Evolutionary conservation across 306 rosid species (phyloP).

Genomic region (Cicer cuneatum): DNA sequence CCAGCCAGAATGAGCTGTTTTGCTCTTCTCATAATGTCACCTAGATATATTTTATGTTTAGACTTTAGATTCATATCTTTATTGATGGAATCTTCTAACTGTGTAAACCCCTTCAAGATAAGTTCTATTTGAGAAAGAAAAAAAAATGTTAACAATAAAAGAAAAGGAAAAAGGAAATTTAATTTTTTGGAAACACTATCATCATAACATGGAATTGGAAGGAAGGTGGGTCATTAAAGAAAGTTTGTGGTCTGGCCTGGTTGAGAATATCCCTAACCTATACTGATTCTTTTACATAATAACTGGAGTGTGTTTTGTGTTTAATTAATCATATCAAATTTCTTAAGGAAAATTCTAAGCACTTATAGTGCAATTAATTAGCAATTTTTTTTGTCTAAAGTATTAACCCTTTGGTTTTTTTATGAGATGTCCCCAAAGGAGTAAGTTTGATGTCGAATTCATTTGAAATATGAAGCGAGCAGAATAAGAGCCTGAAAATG

Average conservation of each 20-base stretch:
- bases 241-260: slow-evolving; percentile 52
- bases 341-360: slow-evolving; percentile 8
- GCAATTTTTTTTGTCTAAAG: neutral
- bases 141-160: slow-evolving; percentile 34
- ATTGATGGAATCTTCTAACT: slow-evolving; percentile 74
- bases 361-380: neutral
- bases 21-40: slow-evolving; percentile 64
- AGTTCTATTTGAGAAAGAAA: slow-evolving; percentile 41
- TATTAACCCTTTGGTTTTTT: no score
- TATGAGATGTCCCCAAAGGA: no score
- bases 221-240: slow-evolving; percentile 52
- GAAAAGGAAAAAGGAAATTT: slow-evolving; percentile 15
- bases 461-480: neutral
- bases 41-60: slow-evolving; percentile 61
- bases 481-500: slow-evolving; percentile 23
- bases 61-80: slow-evolving; percentile 52
- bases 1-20: slow-evolving; percentile 74
- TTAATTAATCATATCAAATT: slow-evolving; percentile 42
- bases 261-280: slow-evolving; percentile 53
- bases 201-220: slow-evolving; percentile 62
- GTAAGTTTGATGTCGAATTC: no score
- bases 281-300: slow-evolving; percentile 35
- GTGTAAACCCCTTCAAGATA: slow-evolving; percentile 45
- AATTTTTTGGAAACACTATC: slow-evolving; percentile 37
- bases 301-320: slow-evolving; percentile 50